Base-by-base conservation (phyloP, 2,329 filamentous ascomycete genomes). In the Pseudogymnoascus sp. region DNA sequence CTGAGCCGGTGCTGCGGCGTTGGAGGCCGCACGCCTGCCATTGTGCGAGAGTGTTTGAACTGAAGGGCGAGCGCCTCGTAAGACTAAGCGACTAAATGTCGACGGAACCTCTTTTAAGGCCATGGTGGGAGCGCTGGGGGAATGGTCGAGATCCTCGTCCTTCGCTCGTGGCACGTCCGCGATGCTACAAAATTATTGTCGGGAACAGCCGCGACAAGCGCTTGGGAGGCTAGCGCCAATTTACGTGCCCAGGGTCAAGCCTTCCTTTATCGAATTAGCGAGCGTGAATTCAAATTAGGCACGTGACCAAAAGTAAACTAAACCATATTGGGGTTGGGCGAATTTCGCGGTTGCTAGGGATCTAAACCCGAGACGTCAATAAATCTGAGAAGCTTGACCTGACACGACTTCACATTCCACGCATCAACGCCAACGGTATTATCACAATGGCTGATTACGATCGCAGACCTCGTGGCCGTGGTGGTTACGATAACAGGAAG, bases 401-500 rank as follows among this genome's bases (percentile, higher is more conserved):
- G 49, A 55, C 49, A 33, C 49, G 49, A 55, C 49, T 55, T 33
- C 49, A 55, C 49, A 33, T 55, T 55, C 49, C 49, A 55, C 25
- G 40, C 40, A n/a, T 49, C 60, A 49, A 37, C 35, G 28, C n/a
- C 60, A 43, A 61, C 60, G 25, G 8, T 23, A 66, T 63, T 60
- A 62, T 58, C 59, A 65, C 28, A 43, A 83, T 84, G 82, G 79
- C 79, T 62, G 82, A 84, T 65, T 79, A 80, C 69, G 80, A 83
- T 66, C 75, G 69, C 41, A 67, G 72, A 67, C 68, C 68, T 18
- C 67, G 71, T 28, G 69, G 71, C 63, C 69, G 70, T n/a, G 66
- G 69, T 18, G 69, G 71, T 64, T 78, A 83, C 63, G 80, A 86
- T 74, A 85, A 84, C 70, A 86, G 89, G 74, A 96, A 96, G 78